Evolutionary conservation across 257 asterid species (phyloP).

Genomic region (Hygrophila difformis): DNA sequence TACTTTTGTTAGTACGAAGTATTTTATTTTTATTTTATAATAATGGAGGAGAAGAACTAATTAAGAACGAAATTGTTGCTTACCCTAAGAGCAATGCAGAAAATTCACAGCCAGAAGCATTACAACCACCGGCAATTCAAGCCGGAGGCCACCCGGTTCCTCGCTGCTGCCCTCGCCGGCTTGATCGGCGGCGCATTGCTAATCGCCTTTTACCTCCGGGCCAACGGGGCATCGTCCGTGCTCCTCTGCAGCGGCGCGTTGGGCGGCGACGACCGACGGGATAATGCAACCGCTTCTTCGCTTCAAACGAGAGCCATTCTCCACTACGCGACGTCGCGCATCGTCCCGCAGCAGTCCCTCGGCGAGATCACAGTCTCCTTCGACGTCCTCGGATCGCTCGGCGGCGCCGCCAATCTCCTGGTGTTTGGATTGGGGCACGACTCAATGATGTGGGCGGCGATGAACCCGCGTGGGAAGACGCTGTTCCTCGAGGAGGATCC

Average conservation of each 20-base stretch:
- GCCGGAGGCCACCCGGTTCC: neutral
- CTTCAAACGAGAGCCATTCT: constrained; percentile 20
- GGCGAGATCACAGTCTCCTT: constrained; percentile 37
- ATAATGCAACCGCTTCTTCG: constrained; percentile 11
- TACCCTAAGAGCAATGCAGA: no score
- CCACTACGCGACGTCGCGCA: constrained; percentile 55
- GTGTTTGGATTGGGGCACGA: constrained; percentile 84
- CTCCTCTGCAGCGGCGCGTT: constrained; percentile 41
- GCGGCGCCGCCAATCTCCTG: constrained; percentile 37
- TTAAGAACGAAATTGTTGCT: neutral
- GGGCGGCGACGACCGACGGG: neutral
- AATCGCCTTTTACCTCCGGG: constrained; percentile 27
- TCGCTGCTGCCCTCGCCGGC: neutral
- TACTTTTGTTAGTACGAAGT: no score
- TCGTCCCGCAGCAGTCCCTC: constrained; percentile 46
- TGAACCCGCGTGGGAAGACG: constrained; percentile 66
- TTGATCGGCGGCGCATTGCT: neutral
- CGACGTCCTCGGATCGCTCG: constrained; percentile 27
- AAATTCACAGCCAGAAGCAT: no score
- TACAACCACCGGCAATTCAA: no score
- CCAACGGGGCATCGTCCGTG: constrained; percentile 69
- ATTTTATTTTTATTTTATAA: no score
- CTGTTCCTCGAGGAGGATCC: constrained; percentile 82
- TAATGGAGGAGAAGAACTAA: no score
- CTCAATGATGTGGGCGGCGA: constrained; percentile 78